These are phyloP conservation scores for Boletus sp. DNA, from an alignment of 768 basidiomycete species.

Conservation along the genomic window DNA sequence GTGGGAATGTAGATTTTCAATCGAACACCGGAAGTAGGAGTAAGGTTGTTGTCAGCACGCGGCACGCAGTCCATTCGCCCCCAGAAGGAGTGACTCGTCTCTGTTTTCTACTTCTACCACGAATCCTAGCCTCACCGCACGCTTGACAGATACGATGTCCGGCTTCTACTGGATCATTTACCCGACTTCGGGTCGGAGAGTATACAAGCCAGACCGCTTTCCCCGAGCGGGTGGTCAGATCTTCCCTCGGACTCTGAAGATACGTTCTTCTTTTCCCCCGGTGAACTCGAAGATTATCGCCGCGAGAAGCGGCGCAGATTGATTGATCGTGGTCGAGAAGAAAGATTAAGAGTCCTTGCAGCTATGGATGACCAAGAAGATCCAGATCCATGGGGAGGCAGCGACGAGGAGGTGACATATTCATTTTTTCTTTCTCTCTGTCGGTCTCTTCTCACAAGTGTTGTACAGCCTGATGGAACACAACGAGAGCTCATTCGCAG, in stretches of 20 bases:
- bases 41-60: constrained; percentile 3
- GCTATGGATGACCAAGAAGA: constrained; percentile 41
- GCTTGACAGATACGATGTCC: constrained; percentile 68
- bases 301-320: constrained; percentile 64
- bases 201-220: constrained; percentile 26
- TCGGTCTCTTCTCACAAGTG: constrained; percentile 7
- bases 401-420: constrained; percentile 63
- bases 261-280: constrained; percentile 70
- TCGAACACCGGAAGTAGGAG: constrained; percentile 7
- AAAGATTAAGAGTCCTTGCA: constrained; percentile 57
- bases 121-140: constrained; percentile 19
- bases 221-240: constrained; percentile 75
- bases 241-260: constrained; percentile 85
- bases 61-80: background rate
- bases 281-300: constrained; percentile 63
- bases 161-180: constrained; percentile 63
- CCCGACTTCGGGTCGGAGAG: constrained; percentile 16
- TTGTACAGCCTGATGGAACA: constrained; percentile 51
- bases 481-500: constrained; percentile 68
- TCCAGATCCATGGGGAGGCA: constrained; percentile 59
- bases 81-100: constrained; percentile 10
- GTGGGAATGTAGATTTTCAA: constrained; percentile 4
- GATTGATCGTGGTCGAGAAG: constrained; percentile 57
- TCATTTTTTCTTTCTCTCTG: background rate
- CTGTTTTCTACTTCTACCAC: constrained; percentile 13